A percentile compares a stretch with the other conserved stretches of the same genome.
Evolutionary conservation across 2,329 filamentous ascomycete species (phyloP).

Genomic region (Aspergillus alliaceus): DNA sequence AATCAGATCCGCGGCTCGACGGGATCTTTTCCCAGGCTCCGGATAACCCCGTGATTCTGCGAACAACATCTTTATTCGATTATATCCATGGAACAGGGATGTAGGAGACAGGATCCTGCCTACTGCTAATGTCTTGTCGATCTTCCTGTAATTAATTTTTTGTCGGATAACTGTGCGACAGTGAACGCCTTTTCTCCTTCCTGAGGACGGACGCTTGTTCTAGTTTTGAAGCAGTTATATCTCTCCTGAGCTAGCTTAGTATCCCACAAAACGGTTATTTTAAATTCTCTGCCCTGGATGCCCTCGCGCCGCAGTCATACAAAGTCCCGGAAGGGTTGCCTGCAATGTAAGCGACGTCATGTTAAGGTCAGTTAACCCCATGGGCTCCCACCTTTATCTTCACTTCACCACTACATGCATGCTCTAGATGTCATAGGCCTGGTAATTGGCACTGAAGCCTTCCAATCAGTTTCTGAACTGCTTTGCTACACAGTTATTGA

Average conservation of each 20-base stretch:
- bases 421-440: background rate
- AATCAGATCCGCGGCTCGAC: background rate
- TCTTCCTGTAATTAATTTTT: background rate
- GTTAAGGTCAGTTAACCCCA: slow-evolving; percentile 33
- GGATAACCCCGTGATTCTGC: background rate
- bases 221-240: background rate
- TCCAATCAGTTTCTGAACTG: too few relatives aligned
- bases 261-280: background rate
- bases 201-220: background rate
- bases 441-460: background rate
- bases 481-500: background rate
- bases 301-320: slow-evolving; percentile 37
- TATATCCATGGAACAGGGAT: background rate
- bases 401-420: background rate
- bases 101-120: background rate
- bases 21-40: background rate
- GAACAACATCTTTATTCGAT: background rate
- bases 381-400: background rate
- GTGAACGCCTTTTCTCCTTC: too few relatives aligned
- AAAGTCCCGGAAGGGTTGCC: slow-evolving; percentile 41
- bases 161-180: background rate
- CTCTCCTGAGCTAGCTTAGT: background rate
- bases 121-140: background rate
- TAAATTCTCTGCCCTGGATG: slow-evolving; percentile 18
- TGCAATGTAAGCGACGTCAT: slow-evolving; percentile 41